phyloP scores from a whole-genome alignment of 2,329 filamentous ascomycete genomes.

The Penicillium sp. region DNA sequence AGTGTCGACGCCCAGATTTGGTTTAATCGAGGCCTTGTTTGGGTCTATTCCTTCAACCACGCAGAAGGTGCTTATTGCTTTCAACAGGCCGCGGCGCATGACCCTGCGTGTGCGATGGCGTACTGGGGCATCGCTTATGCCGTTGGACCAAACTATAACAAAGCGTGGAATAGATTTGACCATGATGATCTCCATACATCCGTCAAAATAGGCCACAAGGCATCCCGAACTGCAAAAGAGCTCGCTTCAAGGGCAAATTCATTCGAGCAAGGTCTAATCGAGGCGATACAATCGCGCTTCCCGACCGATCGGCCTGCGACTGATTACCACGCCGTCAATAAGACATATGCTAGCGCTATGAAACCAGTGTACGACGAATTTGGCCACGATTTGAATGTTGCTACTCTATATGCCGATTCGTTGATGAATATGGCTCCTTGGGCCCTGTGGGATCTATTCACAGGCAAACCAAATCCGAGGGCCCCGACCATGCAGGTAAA shows the following conservation, averaged over 20 bases:
- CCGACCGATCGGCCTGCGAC: slow-evolving; percentile 50
- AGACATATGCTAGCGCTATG: slow-evolving; percentile 63
- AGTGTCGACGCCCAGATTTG: slow-evolving; percentile 59
- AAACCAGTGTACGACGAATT: slow-evolving; percentile 53
- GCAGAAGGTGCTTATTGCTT: slow-evolving; percentile 63
- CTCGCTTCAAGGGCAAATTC: slow-evolving; percentile 40
- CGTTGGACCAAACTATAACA: slow-evolving; percentile 56
- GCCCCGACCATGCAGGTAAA: slow-evolving; percentile 61
- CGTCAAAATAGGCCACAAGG: slow-evolving; percentile 50
- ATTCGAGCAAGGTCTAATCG: slow-evolving; percentile 62
- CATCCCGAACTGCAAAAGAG: slow-evolving; percentile 46
- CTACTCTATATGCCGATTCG: slow-evolving; percentile 62
- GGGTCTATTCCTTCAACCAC: slow-evolving; percentile 76
- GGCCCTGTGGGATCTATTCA: slow-evolving; percentile 62
- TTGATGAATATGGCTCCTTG: slow-evolving; percentile 67
- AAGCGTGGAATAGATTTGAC: slow-evolving; percentile 53
- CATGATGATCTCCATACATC: slow-evolving; percentile 39
- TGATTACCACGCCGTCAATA: slow-evolving; percentile 56
- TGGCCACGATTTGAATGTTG: slow-evolving; percentile 60
- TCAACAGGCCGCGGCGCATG: slow-evolving; percentile 42
- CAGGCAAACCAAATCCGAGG: slow-evolving; percentile 54
- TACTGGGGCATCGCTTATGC: slow-evolving; percentile 54
- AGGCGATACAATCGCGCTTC: slow-evolving; percentile 62
- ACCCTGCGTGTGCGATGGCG: slow-evolving; percentile 47
- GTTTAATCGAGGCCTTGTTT: slow-evolving; percentile 72